Base-by-base conservation (phyloP, 2,329 filamentous ascomycete species). In the Fusarium neocosmosporiellum region DNA sequence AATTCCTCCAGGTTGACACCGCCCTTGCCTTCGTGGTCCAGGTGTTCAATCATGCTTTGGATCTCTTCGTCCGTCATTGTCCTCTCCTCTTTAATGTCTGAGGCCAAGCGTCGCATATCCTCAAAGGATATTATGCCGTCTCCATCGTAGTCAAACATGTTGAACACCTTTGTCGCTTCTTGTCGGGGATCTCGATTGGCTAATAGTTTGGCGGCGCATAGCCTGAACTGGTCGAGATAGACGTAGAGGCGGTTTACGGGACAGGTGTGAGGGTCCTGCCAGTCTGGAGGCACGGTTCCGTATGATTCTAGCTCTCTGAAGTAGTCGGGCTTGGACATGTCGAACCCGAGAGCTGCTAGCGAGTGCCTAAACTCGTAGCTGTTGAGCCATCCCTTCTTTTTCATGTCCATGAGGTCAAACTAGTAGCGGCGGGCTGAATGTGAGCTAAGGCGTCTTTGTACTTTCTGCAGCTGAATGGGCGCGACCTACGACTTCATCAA, bases 301-400 rank as follows among this genome's bases (percentile, higher is more conserved):
- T 96, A 91, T n/a, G 90, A 88, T 67, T 94, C 93, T 69, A 99
- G 89, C 70, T 97, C 90, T 53, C 88, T 86, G 78, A 96, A 92
- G 69, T 98, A 94, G 77, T 97, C 94, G 70, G 91, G 87, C 82
- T 98, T 98, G 67, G 94, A 89, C 58, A 98, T 87, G 78, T 97
- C 94, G 85, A 98, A 98, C 73, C 96, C 96, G 1, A 99, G 91
- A 5, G 96, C 96, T 81, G 97, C 96, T 78, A 98, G 92, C 69
- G 96, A 95, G 84, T 98, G 96, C 83, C 96, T 96, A 81, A 98
- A 94, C 84, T 99, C 96, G 85, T 98, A 96, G 86, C 98, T 98
- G 86, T 98, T 96, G 80, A 99, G 94, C 83, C 93, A 91, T 54
- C 92, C 90, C 85, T 98, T 95, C 82, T 97, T 96, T 87, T 98